Evolutionary conservation across 306 rosid species (phyloP), one percentile per base, ranked within the genome.

Genomic region (Chamaecrista fasciculata): DNA sequence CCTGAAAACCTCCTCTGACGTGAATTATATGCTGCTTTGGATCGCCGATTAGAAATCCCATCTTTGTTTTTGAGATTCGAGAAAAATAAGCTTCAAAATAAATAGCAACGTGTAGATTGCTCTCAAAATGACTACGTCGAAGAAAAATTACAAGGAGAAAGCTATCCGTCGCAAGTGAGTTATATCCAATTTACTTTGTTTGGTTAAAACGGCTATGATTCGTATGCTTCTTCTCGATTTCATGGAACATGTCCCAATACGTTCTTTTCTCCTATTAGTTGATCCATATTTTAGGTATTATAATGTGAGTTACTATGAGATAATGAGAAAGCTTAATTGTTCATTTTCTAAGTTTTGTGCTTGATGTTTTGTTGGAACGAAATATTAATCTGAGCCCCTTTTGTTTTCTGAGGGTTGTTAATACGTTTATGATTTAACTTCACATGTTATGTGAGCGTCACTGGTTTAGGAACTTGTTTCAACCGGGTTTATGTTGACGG

Each of bases 141-240:
- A 82, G 76, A 82, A 12, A 62, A 61, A 70, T 68, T 33, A 75
- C 70, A 82, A 82, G 37, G 86, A 82, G 39, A 82, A 82, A 71
- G 81, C 83, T 56, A 57, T 78, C 66, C 86, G 83, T 49, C 86
- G 86, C 78, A 82, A 82, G 86, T 82, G 53, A 75, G 76, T 71
- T 34, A 29, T 8, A 29, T 61, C 47, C 43, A 59, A 65, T 73
- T 23, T 23, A 10, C 44, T 28, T 43, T 25, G 31, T 66, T 40
- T 20, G 25, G 29, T 48, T 48, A 39, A 24, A 56, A 15, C 62
- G 37, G 23, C 11, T 66, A 29, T 26, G 25, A 28, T 25, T 44
- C 43, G 10, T 37, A 16, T 28, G 28, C 25, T 16, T 43, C 10
- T 25, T 26, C 43, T 29, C 47, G 44, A 47, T 66, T 66, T 19